phyloP scores from a whole-genome alignment of 306 rosid species.

The Aeschynomene evenia region DNA sequence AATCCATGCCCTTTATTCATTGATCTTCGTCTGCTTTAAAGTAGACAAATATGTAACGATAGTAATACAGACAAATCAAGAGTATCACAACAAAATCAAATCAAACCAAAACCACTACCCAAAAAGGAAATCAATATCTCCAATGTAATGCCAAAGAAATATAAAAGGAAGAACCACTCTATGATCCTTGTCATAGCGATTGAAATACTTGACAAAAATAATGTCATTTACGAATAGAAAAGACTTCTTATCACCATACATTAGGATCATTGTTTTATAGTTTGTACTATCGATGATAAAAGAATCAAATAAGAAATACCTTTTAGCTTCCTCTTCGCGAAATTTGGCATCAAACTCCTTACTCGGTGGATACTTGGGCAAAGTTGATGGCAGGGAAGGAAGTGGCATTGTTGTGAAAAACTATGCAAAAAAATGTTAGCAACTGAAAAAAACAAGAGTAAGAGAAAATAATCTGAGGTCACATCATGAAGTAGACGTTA shows the following conservation, averaged over 20 bases:
- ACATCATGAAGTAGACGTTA: not conserved
- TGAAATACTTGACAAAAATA: slow-evolving; percentile 7
- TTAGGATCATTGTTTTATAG: not conserved
- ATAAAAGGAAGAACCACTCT: not conserved
- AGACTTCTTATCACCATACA: slow-evolving; percentile 3
- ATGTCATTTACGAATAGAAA: not conserved
- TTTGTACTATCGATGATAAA: not conserved
- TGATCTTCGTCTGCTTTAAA: slow-evolving; percentile 49
- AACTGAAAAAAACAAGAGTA: slow-evolving; percentile 14
- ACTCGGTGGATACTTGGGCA: slow-evolving; percentile 83
- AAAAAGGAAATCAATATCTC: slow-evolving; percentile 4
- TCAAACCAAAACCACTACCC: slow-evolving; percentile 1
- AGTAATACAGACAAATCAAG: slow-evolving; percentile 1
- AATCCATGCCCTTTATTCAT: slow-evolving; percentile 44
- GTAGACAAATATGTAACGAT: slow-evolving; percentile 21
- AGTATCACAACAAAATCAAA: not conserved
- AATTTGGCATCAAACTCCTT: slow-evolving; percentile 81
- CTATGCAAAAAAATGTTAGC: slow-evolving; percentile 41
- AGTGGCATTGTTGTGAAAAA: slow-evolving; percentile 71
- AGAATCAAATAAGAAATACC: slow-evolving; percentile 45
- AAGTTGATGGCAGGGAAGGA: slow-evolving; percentile 68
- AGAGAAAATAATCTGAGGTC: not conserved
- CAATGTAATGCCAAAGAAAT: not conserved
- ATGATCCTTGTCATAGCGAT: slow-evolving; percentile 21
- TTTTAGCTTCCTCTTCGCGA: slow-evolving; percentile 70